Evolutionary conservation across 495 filamentous ascomycete genomes (phyloP), one percentile per base, ranked within the genome.

Genomic region (Bathelium albidoporum): DNA sequence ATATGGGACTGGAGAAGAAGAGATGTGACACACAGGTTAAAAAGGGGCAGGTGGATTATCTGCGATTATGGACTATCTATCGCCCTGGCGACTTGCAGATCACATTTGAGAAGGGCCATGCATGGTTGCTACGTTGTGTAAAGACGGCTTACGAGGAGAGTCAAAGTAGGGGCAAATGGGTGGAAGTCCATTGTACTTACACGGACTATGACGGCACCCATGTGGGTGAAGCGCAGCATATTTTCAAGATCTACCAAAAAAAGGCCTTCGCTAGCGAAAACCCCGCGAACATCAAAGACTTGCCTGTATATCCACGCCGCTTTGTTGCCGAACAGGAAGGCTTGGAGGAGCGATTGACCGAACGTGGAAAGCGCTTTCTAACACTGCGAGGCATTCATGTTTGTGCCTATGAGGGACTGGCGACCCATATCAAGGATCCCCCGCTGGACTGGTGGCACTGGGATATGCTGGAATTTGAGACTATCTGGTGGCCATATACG

Each of bases 361-460:
- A 65, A 36, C 66, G 69, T 20, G 69, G 69, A 22, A 52, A 60
- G 24, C 58, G 58, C 4, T 70, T 64, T 39, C 45, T 70, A 10
- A 29, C 44, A 22, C 41, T 68, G 18, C 12, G 24, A 0, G 62
- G 59, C 11, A 36, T 45, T 5, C 31, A 41, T 14, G 61, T 62
- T 16, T 53, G 59, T 32, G 55, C 66, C 14, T 74, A 74, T 59
- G 70, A 74, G 34, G 72, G 73, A 16, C 61, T 70, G 0, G 64
- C 63, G 18, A 16, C 63, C 1, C 69, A 71, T 53, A 52, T 72
- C 0, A 69, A 70, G 59, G 58, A 67, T 10, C 73, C 73, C 7
- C 71, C 74, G 22, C 65, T 58, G 58, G 64, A 67, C 41, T 71
- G 59, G 53, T 72, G 64, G 53, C 61, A 75, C 60, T 24, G 22